Evolutionary conservation across 2,329 filamentous ascomycete species (phyloP), one percentile per base, ranked within the genome.

Genomic region (Plenodomus lindquistii): DNA sequence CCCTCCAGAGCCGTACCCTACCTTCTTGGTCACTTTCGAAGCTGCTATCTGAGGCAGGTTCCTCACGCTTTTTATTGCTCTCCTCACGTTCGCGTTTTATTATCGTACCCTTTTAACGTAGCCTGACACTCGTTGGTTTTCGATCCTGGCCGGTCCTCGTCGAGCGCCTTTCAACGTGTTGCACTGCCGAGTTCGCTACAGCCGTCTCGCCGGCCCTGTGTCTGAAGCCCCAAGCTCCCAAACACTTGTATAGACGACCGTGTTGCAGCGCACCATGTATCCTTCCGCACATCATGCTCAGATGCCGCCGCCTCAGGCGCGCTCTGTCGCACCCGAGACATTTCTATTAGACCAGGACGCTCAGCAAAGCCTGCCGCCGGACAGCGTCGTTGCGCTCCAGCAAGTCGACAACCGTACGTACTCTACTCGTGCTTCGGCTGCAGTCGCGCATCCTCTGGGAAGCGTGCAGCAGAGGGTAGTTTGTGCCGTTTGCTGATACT

Each of bases 281-380:
- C 72, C 76, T 56, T 72, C 61, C 63, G 59, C 71, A 52, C 88
- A 91, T 61, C 70, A 80, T 78, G 84, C 88, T 69, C 82, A 86
- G 63, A 96, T 97, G 90, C 88, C 89, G 65, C 87, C 89, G 68
- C 89, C 89, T 56, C 91, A 97, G 79, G 70, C 74, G 56, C 73
- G 77, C 38, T 75, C 75, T 27, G 77, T 80, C 56, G 97, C 96
- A 76, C 94, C 94, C 62, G 94, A 99, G 81, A 97, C 94, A 35
- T 99, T 99, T 73, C 93, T 99, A 87, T 83, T 99, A 73, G 96
- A 93, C 73, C 92, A 88, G 68, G 93, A 97, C 78, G 93, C 94
- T 53, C 93, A 97, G 78, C 91, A 97, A 78, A 93, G 90, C 65
- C 83, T 99, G 60, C 94, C 94, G 46, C 91, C 95, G 63, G 94